Conservation (phyloP, 2,329 filamentous ascomycete genomes). For the Lithohypha guttulata region DNA sequence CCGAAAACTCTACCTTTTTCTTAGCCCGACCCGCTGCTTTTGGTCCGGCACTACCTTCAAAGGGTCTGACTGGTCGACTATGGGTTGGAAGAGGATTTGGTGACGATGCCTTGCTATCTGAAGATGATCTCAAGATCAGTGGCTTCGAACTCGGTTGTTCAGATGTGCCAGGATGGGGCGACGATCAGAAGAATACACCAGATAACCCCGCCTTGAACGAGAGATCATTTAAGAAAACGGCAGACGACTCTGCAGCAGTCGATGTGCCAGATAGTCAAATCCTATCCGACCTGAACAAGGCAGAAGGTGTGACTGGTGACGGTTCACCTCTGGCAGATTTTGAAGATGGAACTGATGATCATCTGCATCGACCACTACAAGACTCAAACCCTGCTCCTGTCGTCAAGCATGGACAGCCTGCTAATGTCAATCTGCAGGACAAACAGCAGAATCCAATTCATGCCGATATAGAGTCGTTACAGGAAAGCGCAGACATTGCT, state of each 20-base stretch:
- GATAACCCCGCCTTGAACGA: conserved; percentile 24
- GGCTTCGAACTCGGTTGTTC: conserved; percentile 90
- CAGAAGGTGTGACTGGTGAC: conserved; percentile 10
- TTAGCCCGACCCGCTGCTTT: conserved; percentile 87
- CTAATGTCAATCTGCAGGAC: conserved; percentile 22
- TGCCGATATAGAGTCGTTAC: conserved; percentile 82
- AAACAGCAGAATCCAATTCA: conserved; percentile 41
- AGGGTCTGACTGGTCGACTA: conserved; percentile 74
- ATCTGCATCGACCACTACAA: conserved; percentile 54
- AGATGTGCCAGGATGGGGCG: conserved; percentile 81
- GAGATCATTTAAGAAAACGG: conserved; percentile 15
- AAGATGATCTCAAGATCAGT: conserved; percentile 40
- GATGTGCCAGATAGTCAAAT: conserved; percentile 9
- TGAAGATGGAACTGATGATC: conserved; percentile 75
- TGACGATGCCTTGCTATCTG: conserved; percentile 59
- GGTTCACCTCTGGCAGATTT: conserved; percentile 26
- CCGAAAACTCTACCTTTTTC: conserved; percentile 97
- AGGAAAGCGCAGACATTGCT: conserved; percentile 82
- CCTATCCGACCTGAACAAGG: conserved; percentile 2
- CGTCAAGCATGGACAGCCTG: conserved; percentile 27
- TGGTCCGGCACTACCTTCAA: conserved; percentile 63
- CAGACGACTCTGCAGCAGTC: conserved; percentile 3
- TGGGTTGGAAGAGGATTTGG: conserved; percentile 92
- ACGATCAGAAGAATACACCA: conserved; percentile 41
- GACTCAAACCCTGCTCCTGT: conserved; percentile 31